These are phyloP conservation scores for Phytophthora foliorum DNA, from an alignment of 352 stramenopile species.

Conservation along the genomic window DNA sequence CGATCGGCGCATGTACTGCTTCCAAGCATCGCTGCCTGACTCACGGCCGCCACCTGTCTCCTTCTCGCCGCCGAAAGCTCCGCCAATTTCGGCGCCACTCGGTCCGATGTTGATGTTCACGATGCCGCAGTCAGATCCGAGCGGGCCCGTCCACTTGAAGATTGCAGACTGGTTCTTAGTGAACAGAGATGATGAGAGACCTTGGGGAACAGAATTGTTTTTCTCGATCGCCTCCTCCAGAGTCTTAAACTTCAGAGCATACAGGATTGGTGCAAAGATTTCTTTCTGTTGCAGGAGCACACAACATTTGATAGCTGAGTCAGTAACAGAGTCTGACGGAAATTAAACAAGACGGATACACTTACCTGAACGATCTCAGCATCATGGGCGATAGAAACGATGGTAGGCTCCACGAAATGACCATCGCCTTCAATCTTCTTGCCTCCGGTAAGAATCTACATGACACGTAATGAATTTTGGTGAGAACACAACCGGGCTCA, in stretches of 20 bases:
- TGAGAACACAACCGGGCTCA: constrained; percentile 9
- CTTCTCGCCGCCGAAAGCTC: constrained; percentile 94
- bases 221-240: constrained; percentile 93
- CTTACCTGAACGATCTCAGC: constrained; percentile 83
- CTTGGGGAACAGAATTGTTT: constrained; percentile 94
- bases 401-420: constrained; percentile 94
- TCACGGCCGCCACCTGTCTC: constrained; percentile 93
- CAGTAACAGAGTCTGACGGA: neutral
- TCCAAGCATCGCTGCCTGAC: constrained; percentile 93
- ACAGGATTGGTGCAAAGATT: constrained; percentile 93
- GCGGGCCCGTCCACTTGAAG: constrained; percentile 93
- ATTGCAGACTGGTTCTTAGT: constrained; percentile 93
- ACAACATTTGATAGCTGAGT: neutral
- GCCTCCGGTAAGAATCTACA: constrained; percentile 87
- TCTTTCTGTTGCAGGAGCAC: constrained; percentile 71
- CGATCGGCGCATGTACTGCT: constrained; percentile 96
- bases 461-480: constrained; percentile 17
- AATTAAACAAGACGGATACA: neutral
- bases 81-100: constrained; percentile 93
- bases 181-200: constrained; percentile 93
- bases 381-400: constrained; percentile 86
- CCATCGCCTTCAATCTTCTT: constrained; percentile 83
- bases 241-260: constrained; percentile 91
- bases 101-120: constrained; percentile 95
- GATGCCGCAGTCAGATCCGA: constrained; percentile 93